Percentiles rank a stretch among this genome's conserved stretches.
Evolutionary conservation across 2,329 filamentous ascomycete genomes (phyloP).

Genomic region (Ceratocystis lukuohia): DNA sequence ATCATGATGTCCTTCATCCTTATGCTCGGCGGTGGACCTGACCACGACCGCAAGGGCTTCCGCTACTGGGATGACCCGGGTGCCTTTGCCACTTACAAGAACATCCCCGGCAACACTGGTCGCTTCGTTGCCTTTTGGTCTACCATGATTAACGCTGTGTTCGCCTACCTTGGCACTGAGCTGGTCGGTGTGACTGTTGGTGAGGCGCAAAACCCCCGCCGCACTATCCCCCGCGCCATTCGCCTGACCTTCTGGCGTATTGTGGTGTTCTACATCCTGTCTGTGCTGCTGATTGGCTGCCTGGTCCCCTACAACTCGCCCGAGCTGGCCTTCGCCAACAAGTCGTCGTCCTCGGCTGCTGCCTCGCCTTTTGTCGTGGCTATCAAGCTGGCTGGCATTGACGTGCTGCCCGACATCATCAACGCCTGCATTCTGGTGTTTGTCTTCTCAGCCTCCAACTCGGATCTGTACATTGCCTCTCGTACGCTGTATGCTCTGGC

Average conservation of each 20-base stretch:
- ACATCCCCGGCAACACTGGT: constrained; percentile 31
- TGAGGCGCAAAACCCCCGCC: constrained; percentile 66
- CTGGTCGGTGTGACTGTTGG: constrained; percentile 66
- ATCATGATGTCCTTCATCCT: constrained; percentile 53
- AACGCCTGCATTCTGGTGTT: constrained; percentile 64
- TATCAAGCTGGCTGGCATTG: constrained; percentile 50
- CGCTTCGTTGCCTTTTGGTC: constrained; percentile 54
- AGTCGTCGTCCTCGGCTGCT: constrained; percentile 35
- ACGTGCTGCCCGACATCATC: constrained; percentile 50
- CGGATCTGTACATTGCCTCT: constrained; percentile 62
- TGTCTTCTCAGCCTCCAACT: constrained; percentile 65
- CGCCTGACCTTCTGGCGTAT: constrained; percentile 72
- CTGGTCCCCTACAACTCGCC: constrained; percentile 57
- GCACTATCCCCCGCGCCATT: constrained; percentile 64
- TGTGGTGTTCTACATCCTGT: constrained; percentile 64
- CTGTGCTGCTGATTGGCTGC: constrained; percentile 62
- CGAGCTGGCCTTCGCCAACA: constrained; percentile 45
- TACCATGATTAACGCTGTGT: constrained; percentile 62
- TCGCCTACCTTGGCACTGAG: constrained; percentile 66
- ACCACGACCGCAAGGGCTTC: constrained; percentile 49
- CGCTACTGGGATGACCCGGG: constrained; percentile 51
- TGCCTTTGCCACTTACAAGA: constrained; percentile 39
- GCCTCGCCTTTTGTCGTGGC: constrained; percentile 67
- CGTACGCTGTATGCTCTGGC: constrained; percentile 62
- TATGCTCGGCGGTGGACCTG: constrained; percentile 51